These are phyloP conservation scores for Phytophthora cactorum DNA, from an alignment of 352 stramenopile species.

Conservation along the genomic window DNA sequence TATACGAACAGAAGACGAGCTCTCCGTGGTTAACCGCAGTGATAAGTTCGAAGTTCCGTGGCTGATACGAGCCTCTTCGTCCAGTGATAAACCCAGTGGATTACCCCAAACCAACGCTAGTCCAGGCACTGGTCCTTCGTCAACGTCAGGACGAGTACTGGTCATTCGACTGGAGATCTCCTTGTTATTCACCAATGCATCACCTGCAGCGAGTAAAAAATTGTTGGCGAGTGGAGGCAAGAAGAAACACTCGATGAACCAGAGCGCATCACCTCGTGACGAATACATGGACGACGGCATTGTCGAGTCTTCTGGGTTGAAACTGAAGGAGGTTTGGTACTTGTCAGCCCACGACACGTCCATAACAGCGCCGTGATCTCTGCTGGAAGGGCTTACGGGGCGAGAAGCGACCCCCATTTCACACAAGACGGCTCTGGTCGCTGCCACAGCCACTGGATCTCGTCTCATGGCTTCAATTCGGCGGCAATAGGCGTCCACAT, in stretches of 20 bases:
- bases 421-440: constrained; percentile 34
- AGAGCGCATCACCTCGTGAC: constrained; percentile 43
- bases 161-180: constrained; percentile 32
- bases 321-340: constrained; percentile 22
- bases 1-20: constrained; percentile 33
- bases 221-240: constrained; percentile 43
- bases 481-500: constrained; percentile 53
- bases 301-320: constrained; percentile 18
- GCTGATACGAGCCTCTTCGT: constrained; percentile 56
- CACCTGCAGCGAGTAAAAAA: constrained; percentile 44
- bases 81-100: constrained; percentile 64
- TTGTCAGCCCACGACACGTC: constrained; percentile 15
- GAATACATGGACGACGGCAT: constrained; percentile 42
- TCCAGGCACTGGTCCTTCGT: constrained; percentile 41
- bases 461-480: constrained; percentile 47
- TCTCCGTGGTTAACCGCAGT: constrained; percentile 17
- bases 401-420: constrained; percentile 32
- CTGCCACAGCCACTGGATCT: constrained; percentile 46
- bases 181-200: constrained; percentile 35
- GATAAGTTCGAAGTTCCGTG: constrained; percentile 10
- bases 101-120: constrained; percentile 68
- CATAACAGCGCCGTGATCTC: constrained; percentile 11
- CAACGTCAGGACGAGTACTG: constrained; percentile 12
- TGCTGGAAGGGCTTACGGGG: constrained; percentile 17
- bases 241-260: constrained; percentile 65